Conservation (phyloP, 2,329 filamentous ascomycete species). For the Penicillium aurantiogriseum region DNA sequence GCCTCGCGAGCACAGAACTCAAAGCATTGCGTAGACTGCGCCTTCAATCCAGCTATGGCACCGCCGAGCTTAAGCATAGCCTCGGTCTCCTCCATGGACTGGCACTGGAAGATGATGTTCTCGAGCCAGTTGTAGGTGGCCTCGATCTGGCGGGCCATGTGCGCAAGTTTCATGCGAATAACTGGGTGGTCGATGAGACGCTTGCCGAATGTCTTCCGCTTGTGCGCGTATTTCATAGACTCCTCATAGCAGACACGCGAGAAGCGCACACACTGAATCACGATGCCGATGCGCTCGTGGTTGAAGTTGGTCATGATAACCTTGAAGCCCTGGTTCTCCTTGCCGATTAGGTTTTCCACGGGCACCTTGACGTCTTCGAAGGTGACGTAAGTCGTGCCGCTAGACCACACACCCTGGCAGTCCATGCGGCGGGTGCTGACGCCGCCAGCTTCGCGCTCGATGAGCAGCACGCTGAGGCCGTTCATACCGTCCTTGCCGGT, state of each 20-base stretch:
- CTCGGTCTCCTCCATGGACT: constrained; percentile 89
- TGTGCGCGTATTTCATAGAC: constrained; percentile 93
- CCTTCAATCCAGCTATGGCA: constrained; percentile 90
- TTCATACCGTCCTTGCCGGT: constrained; percentile 90
- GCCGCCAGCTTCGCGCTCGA: constrained; percentile 79
- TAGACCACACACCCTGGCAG: constrained; percentile 95
- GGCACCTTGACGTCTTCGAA: constrained; percentile 99
- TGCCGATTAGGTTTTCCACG: constrained; percentile 97
- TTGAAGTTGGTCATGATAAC: constrained; percentile 99
- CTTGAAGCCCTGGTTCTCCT: constrained; percentile 97
- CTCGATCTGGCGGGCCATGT: constrained; percentile 98
- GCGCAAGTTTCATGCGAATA: constrained; percentile 93
- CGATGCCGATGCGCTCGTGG: constrained; percentile 97
- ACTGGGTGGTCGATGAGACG: constrained; percentile 95
- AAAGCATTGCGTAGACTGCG: constrained; percentile 89
- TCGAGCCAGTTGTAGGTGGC: constrained; percentile 97
- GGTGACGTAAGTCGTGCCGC: constrained; percentile 93
- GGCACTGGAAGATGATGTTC: constrained; percentile 88
- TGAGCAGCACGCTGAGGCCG: constrained; percentile 84
- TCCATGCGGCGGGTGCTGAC: constrained; percentile 95
- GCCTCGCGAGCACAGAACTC: constrained; percentile 98
- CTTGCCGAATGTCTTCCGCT: constrained; percentile 95
- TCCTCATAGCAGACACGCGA: constrained; percentile 96
- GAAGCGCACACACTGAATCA: constrained; percentile 96
- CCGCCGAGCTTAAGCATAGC: constrained; percentile 95